Conservation (phyloP, 1,284 basidiomycete species). For the Sporisorium graminicola region DNA sequence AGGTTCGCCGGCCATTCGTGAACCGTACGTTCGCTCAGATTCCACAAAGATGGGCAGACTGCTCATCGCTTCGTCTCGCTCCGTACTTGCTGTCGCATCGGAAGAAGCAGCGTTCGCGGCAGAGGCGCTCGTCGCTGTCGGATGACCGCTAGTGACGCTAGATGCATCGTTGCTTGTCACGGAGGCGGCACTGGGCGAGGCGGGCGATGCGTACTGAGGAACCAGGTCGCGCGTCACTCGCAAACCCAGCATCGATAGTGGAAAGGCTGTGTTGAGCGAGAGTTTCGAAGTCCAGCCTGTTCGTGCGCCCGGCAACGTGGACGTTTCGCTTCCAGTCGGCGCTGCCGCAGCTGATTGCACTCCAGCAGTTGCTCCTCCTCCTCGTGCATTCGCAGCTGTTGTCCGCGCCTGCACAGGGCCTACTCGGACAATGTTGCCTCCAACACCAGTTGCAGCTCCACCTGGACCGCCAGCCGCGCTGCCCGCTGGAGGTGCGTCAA, state of each 20-base stretch:
- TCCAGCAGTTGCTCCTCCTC: background rate
- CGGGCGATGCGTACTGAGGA: conserved; percentile 34
- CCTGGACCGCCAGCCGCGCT: background rate
- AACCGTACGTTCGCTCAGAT: conserved; percentile 50
- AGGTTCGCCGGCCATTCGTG: conserved; percentile 44
- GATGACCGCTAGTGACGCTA: background rate
- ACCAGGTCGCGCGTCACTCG: conserved; percentile 46
- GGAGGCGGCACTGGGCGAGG: conserved; percentile 12
- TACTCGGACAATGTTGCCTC: conserved; percentile 1
- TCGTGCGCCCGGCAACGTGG: conserved; percentile 27
- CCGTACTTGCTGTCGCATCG: background rate
- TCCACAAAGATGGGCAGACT: conserved; percentile 32
- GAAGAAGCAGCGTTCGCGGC: background rate
- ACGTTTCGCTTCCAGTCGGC: background rate
- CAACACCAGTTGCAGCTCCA: background rate
- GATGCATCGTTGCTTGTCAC: conserved; percentile 17
- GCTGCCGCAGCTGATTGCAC: conserved; percentile 1
- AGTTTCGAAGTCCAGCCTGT: conserved; percentile 32
- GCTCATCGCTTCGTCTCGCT: background rate
- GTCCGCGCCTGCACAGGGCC: background rate
- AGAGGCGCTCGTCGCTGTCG: background rate
- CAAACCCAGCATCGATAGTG: conserved; percentile 26
- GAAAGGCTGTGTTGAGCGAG: conserved; percentile 37
- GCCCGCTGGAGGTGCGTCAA: conserved; percentile 20
- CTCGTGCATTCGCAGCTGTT: background rate